phyloP scores from a whole-genome alignment of 148 eudicot species.

The Camellia lanceoleosa region DNA sequence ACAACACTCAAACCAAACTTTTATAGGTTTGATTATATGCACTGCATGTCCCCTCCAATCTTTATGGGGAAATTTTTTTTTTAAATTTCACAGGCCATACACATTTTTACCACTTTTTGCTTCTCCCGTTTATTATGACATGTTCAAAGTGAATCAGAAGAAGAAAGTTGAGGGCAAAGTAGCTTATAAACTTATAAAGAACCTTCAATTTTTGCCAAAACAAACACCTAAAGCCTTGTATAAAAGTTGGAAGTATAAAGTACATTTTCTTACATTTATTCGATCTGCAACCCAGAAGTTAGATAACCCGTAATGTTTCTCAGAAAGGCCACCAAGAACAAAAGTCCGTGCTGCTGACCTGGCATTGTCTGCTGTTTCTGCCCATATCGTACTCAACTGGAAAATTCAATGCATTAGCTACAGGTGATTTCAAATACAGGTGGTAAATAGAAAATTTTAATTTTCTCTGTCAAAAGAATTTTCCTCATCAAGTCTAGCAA shows the following conservation, averaged over 20 bases:
- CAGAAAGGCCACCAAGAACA: conserved; percentile 86
- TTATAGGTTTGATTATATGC: too few relatives aligned
- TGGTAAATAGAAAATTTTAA: background rate
- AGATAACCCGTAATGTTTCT: conserved; percentile 70
- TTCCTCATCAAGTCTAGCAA: background rate
- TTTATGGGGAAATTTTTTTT: background rate
- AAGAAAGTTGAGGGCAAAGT: background rate
- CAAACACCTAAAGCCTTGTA: background rate
- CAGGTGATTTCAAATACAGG: background rate
- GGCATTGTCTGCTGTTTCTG: conserved; percentile 88
- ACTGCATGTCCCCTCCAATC: too few relatives aligned
- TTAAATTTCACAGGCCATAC: background rate
- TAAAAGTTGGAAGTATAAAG: background rate
- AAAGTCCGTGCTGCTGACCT: conserved; percentile 75
- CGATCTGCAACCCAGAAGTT: conserved; percentile 72
- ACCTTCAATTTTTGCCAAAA: background rate
- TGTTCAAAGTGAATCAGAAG: background rate
- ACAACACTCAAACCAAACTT: too few relatives aligned
- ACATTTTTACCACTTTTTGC: background rate
- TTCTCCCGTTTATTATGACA: background rate
- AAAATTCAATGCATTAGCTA: conserved; percentile 17
- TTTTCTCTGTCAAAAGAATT: background rate
- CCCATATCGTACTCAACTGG: conserved; percentile 92
- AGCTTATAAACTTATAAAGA: background rate
- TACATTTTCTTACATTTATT: conserved; percentile 50